phyloP scores from a whole-genome alignment of 2,329 filamentous ascomycete species.

The Phialocephala sp. region DNA sequence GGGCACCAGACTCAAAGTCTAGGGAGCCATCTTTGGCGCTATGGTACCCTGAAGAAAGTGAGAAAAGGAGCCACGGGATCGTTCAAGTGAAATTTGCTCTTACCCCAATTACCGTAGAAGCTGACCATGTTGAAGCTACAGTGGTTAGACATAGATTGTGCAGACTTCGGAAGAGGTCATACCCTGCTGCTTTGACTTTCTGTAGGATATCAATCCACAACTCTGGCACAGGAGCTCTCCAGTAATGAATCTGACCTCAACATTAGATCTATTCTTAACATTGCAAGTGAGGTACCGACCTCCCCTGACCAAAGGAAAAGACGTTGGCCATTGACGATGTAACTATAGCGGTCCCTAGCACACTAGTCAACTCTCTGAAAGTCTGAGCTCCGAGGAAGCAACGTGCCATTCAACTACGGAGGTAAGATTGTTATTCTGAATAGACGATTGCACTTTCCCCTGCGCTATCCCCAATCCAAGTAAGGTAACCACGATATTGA shows the following conservation, averaged over 20 bases:
- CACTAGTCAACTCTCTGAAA: not conserved
- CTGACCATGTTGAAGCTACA: constrained; percentile 73
- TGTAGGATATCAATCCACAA: constrained; percentile 77
- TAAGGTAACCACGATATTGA: not conserved
- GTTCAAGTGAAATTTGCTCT: constrained; percentile 67
- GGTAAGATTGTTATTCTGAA: constrained; percentile 55
- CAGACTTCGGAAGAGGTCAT: not conserved
- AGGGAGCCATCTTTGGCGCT: constrained; percentile 70
- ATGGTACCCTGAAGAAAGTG: constrained; percentile 47
- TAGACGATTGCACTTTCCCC: constrained; percentile 48
- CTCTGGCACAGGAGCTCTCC: constrained; percentile 61
- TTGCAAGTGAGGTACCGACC: constrained; percentile 15
- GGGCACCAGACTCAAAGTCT: constrained; percentile 63
- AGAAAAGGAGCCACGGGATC: constrained; percentile 45
- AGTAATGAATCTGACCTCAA: constrained; percentile 52
- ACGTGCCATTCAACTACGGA: constrained; percentile 51
- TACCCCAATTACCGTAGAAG: constrained; percentile 82
- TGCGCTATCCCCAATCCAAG: constrained; percentile 7
- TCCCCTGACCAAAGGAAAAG: constrained; percentile 59
- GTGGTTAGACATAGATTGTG: constrained; percentile 15
- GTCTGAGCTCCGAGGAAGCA: not conserved
- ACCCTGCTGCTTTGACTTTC: constrained; percentile 78
- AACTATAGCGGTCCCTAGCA: constrained; percentile 56
- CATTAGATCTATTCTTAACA: not conserved
- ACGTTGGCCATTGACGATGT: constrained; percentile 55